A percentile compares a stretch with the other conserved stretches of the same genome.
phyloP scores from a whole-genome alignment of 2,329 filamentous ascomycete species.

The Tolypocladium sp. region DNA sequence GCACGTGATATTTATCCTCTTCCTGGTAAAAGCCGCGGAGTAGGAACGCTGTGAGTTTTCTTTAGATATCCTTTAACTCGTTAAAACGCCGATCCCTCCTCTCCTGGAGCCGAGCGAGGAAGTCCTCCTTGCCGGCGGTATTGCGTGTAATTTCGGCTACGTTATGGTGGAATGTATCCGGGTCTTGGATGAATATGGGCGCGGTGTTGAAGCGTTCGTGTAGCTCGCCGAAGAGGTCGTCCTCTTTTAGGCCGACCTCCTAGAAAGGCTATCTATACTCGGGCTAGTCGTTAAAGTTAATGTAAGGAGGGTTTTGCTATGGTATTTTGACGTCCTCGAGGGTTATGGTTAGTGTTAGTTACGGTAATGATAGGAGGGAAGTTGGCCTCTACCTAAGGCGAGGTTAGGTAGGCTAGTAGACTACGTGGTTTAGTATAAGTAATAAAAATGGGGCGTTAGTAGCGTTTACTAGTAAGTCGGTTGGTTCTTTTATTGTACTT shows the following conservation, averaged over 20 bases:
- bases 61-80: not conserved
- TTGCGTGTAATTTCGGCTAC: not conserved
- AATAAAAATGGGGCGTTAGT: no score
- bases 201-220: conserved; percentile 6
- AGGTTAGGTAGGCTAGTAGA: no score
- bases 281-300: not conserved
- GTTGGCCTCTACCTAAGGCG: no score
- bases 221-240: conserved; percentile 3
- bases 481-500: no score
- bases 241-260: not conserved
- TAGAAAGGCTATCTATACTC: not conserved
- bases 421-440: no score
- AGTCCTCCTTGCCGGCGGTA: not conserved
- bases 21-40: no score
- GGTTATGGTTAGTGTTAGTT: no score
- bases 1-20: no score
- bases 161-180: conserved; percentile 3
- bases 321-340: not conserved
- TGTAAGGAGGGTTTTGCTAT: not conserved
- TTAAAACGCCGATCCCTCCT: conserved; percentile 1
- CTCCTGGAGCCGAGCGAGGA: not conserved
- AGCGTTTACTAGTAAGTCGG: no score
- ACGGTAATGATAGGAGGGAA: no score
- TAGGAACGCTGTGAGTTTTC: no score
- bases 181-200: conserved; percentile 3